Evolutionary conservation across 208 protist species (phyloP), one percentile per base, ranked within the genome.

Genomic region (Porcisia hertigi): DNA sequence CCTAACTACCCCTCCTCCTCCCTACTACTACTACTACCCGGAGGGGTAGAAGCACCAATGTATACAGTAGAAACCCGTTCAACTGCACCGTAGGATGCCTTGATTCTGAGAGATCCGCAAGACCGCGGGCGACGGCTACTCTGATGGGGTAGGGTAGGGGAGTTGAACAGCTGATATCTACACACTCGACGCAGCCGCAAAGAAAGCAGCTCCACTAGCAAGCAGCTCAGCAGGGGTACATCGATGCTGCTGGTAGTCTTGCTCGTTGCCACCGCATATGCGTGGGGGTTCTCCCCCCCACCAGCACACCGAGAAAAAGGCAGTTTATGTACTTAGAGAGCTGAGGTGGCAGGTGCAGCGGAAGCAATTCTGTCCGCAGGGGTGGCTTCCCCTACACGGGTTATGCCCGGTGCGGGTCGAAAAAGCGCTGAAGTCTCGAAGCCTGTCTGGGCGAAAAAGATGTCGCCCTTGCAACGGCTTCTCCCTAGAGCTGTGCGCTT

Each of bases 41-140:
- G 45, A 49, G 83, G 65, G 1, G 83, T 80, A 6, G 75, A 25
- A 16, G 75, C 49, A 41, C 77, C 79, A 36, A 75, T 73, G 83
- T 30, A 20, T 83, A 54, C 1, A 79, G 78, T 20, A 86, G 58
- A 34, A 83, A 69, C 54, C 83, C 83, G 65, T 69, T 80, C 58
- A 83, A 30, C 0, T 69, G 71, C 58, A 81, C 65, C 6, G 54
- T 43, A 1, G 63, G 41, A n/a, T 20, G 71, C 71, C 45, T 82
- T 78, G 52, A 80, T 57, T 9, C 79, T 71, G n/a, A n/a, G 18
- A 83, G 62, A 54, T 69, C 69, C 57, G 77, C 53, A 16, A 84
- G 36, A 3, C 62, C 73, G 2, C 53, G 62, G 5, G 72, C 47
- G 14, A 67, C 20, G 20, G 49, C 66, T 54, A 66, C 52, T 77